These are phyloP conservation scores for Alternaria rosae DNA, from an alignment of 2,329 filamentous ascomycete genomes.

Conservation along the genomic window DNA sequence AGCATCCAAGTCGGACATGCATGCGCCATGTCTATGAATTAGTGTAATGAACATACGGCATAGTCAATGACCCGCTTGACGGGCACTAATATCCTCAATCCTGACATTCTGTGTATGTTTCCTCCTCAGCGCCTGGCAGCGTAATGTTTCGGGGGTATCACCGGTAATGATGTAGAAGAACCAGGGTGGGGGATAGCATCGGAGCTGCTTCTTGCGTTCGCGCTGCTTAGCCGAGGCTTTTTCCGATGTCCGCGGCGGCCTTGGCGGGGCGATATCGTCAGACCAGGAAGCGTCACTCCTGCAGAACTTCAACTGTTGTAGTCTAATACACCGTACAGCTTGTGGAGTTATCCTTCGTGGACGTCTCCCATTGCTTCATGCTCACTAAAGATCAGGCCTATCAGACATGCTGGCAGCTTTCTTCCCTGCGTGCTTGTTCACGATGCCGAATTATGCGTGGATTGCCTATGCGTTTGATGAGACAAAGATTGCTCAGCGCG, in stretches of 20 bases:
- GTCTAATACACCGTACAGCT: not conserved
- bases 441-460: not conserved
- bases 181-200: conserved; percentile 21
- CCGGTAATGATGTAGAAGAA: conserved; percentile 12
- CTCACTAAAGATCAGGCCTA: not conserved
- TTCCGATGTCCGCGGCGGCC: conserved; percentile 9
- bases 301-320: not conserved
- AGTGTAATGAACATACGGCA: conserved; percentile 52
- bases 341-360: not conserved
- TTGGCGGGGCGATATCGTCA: conserved; percentile 6
- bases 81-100: conserved; percentile 63
- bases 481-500: not conserved
- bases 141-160: conserved; percentile 1
- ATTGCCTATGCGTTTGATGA: not conserved
- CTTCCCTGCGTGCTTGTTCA: not conserved
- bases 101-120: conserved; percentile 48
- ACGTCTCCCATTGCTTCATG: not conserved
- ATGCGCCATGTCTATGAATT: not conserved
- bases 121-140: conserved; percentile 1
- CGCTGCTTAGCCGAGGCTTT: conserved; percentile 20
- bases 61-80: conserved; percentile 67
- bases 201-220: conserved; percentile 8
- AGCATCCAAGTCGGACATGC: not conserved
- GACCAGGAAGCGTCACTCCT: not conserved
- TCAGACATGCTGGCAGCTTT: not conserved